Evolutionary conservation across 768 basidiomycete species (phyloP).

Genomic region (Fomitopsis serialis): DNA sequence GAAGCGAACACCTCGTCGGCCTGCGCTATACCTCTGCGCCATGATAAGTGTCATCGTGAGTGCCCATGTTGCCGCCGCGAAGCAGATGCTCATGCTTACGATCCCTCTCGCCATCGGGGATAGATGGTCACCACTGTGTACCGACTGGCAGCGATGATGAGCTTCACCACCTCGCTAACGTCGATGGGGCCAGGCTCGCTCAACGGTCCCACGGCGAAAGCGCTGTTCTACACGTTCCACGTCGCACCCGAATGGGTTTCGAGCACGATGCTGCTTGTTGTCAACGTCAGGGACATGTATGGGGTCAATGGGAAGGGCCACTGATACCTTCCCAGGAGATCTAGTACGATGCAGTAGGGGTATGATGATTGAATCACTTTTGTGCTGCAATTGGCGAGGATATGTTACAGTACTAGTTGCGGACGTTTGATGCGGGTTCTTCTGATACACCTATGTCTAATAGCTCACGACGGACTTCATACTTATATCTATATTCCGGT

Average conservation of each 20-base stretch:
- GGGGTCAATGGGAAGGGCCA: background rate
- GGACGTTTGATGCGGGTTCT: too few species aligned
- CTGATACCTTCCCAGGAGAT: too few species aligned
- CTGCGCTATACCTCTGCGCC: background rate
- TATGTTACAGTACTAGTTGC: too few species aligned
- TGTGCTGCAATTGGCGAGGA: too few species aligned
- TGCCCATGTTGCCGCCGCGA: background rate
- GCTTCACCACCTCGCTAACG: constrained; percentile 1
- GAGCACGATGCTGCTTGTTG: constrained; percentile 4
- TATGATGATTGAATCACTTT: too few species aligned
- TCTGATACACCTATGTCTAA: too few species aligned
- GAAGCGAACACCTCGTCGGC: background rate
- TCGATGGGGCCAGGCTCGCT: constrained; percentile 7
- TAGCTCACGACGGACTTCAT: too few species aligned
- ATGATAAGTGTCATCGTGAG: background rate
- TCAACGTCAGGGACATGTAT: constrained; percentile 6
- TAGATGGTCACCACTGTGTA: constrained; percentile 9
- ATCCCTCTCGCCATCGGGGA: background rate
- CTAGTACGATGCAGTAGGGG: too few species aligned
- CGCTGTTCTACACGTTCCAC: constrained; percentile 14
- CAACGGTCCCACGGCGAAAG: constrained; percentile 9
- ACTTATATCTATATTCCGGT: too few species aligned
- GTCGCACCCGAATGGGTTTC: constrained; percentile 9
- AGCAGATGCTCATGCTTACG: background rate
- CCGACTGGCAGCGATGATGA: constrained; percentile 4